These are phyloP conservation scores for Sisymbrium irio DNA, from an alignment of 345 rosid species.

Conservation along the genomic window DNA sequence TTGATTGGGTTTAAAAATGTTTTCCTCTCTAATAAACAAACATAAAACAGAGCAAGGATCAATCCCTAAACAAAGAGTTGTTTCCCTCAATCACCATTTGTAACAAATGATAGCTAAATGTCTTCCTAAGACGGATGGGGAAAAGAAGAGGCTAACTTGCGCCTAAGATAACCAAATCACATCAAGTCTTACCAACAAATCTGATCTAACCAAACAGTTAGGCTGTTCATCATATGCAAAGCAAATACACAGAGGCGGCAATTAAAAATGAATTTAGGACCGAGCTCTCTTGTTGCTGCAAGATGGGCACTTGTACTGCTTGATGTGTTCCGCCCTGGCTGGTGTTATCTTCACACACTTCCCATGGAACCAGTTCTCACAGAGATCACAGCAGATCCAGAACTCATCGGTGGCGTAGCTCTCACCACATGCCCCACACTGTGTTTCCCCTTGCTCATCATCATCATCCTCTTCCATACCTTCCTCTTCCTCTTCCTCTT, in stretches of 20 bases:
- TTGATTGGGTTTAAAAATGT: slow-evolving; percentile 15
- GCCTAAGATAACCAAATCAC: slow-evolving; percentile 32
- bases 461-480: slow-evolving; percentile 60
- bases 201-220: slow-evolving; percentile 49
- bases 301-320: slow-evolving; percentile 91
- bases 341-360: slow-evolving; percentile 91
- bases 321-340: slow-evolving; percentile 86
- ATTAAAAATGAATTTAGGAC: background rate
- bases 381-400: slow-evolving; percentile 82
- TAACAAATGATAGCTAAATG: slow-evolving; percentile 19
- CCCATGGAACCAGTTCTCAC: slow-evolving; percentile 65
- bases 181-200: slow-evolving; percentile 35
- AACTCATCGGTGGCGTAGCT: slow-evolving; percentile 69
- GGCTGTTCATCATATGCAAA: slow-evolving; percentile 43
- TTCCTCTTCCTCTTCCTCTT: slow-evolving; percentile 57
- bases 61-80: slow-evolving; percentile 25
- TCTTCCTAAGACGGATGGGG: slow-evolving; percentile 19
- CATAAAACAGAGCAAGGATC: slow-evolving; percentile 26
- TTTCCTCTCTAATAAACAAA: slow-evolving; percentile 14
- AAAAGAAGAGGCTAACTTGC: slow-evolving; percentile 7
- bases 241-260: slow-evolving; percentile 28
- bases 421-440: slow-evolving; percentile 59
- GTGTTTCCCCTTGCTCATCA: slow-evolving; percentile 38
- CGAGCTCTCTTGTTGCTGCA: slow-evolving; percentile 93
- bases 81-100: slow-evolving; percentile 15